Conservation (phyloP, 2,329 filamentous ascomycete genomes). For the Trichophyton equinum region DNA sequence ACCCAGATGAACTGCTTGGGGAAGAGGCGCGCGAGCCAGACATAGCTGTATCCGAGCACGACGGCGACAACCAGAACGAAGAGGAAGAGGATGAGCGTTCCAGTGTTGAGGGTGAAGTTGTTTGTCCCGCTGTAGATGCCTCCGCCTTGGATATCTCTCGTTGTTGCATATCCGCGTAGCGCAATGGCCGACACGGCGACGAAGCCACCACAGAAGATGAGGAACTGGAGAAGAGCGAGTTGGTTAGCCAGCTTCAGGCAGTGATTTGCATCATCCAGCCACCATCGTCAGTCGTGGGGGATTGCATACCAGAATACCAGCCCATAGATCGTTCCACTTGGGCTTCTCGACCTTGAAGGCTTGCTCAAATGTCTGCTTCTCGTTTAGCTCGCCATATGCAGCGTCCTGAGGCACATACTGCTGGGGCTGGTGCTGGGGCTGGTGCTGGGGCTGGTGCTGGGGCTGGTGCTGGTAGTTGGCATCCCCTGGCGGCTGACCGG, state of each 20-base stretch:
- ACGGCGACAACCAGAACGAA: conserved; percentile 38
- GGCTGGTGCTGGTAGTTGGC: neutral
- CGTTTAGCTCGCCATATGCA: neutral
- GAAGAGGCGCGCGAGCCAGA: conserved; percentile 61
- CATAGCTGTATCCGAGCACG: conserved; percentile 63
- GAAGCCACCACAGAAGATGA: conserved; percentile 60
- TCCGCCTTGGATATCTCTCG: conserved; percentile 50
- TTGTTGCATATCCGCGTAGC: conserved; percentile 59
- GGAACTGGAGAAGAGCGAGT: conserved; percentile 39
- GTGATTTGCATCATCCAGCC: no score
- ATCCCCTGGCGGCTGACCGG: neutral
- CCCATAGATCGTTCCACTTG: conserved; percentile 89
- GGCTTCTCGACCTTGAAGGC: conserved; percentile 69
- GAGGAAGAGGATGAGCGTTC: conserved; percentile 74
- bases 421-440: neutral
- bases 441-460: neutral
- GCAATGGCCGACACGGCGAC: conserved; percentile 62
- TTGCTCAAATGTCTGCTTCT: conserved; percentile 51
- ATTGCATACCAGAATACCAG: conserved; percentile 55
- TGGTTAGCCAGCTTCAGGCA: neutral
- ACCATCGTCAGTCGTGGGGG: conserved; percentile 4
- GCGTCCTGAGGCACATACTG: neutral
- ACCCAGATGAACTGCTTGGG: conserved; percentile 90
- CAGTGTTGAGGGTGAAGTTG: conserved; percentile 59
- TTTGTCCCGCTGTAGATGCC: conserved; percentile 62